These are phyloP conservation scores for Proliferodiscus dingleyae DNA, from an alignment of 2,329 filamentous ascomycete genomes.

Conservation along the genomic window DNA sequence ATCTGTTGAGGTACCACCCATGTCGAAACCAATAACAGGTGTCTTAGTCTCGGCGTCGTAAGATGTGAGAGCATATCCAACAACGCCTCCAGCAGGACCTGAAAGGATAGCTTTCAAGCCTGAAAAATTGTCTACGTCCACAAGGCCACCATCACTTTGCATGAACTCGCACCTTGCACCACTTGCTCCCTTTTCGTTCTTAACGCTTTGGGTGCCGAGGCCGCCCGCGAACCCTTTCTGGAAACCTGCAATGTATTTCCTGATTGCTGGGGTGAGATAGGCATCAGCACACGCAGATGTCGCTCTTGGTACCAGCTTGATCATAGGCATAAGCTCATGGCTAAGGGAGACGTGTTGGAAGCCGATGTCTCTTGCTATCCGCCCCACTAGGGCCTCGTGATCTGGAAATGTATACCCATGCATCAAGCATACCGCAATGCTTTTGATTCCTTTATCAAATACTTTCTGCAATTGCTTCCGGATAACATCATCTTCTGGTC, in stretches of 20 bases:
- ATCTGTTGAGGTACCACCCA: constrained; percentile 91
- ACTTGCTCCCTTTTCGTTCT: constrained; percentile 56
- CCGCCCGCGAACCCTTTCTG: constrained; percentile 76
- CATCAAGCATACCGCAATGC: constrained; percentile 86
- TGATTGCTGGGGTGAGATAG: constrained; percentile 67
- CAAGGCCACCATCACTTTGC: constrained; percentile 64
- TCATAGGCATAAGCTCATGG: constrained; percentile 77
- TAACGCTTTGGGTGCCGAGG: constrained; percentile 70
- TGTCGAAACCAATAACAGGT: constrained; percentile 91
- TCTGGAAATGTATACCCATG: constrained; percentile 88
- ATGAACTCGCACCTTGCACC: constrained; percentile 90
- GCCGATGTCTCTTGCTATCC: constrained; percentile 72
- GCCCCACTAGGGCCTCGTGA: constrained; percentile 75
- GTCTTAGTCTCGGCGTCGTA: constrained; percentile 79
- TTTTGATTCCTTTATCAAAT: constrained; percentile 66
- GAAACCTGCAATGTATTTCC: constrained; percentile 70
- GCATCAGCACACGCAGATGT: constrained; percentile 71
- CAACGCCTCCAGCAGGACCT: constrained; percentile 87
- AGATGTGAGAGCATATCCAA: constrained; percentile 86
- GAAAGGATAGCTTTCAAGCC: constrained; percentile 79
- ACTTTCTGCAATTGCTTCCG: constrained; percentile 59
- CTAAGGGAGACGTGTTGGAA: constrained; percentile 79
- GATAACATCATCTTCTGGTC: constrained; percentile 54
- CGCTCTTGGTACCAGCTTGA: constrained; percentile 65
- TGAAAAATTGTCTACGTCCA: constrained; percentile 73